phyloP scores from a whole-genome alignment of 208 protist genomes.

The Trypanosoma caninum region DNA sequence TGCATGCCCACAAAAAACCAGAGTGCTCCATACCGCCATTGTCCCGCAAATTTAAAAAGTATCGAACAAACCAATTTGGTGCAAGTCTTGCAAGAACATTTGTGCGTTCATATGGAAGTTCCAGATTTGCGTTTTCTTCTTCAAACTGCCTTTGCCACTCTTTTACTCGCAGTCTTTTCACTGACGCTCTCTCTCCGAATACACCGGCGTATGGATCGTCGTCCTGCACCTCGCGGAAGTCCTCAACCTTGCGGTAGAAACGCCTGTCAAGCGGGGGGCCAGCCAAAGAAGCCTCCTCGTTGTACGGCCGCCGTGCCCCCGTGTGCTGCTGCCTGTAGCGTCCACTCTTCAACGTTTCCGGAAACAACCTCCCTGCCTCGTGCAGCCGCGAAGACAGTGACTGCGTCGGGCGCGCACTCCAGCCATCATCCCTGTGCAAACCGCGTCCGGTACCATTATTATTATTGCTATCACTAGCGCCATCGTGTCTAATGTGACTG shows the following conservation, averaged over 20 bases:
- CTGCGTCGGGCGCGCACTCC: slow-evolving; percentile 33
- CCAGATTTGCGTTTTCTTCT: slow-evolving; percentile 72
- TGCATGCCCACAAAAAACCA: slow-evolving; percentile 31
- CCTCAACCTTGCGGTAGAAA: slow-evolving; percentile 49
- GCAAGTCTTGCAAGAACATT: slow-evolving; percentile 62
- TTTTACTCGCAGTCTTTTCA: slow-evolving; percentile 53
- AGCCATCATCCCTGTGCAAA: not conserved
- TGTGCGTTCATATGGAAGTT: slow-evolving; percentile 82
- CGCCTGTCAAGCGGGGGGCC: slow-evolving; percentile 38
- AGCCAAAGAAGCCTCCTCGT: slow-evolving; percentile 14
- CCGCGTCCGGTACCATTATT: not conserved
- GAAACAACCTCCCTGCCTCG: slow-evolving; percentile 60
- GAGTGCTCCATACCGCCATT: slow-evolving; percentile 59
- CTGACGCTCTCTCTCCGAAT: slow-evolving; percentile 58
- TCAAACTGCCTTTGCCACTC: slow-evolving; percentile 90
- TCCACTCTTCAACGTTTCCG: slow-evolving; percentile 73
- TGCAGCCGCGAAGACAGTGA: slow-evolving; percentile 35
- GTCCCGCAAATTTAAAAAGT: slow-evolving; percentile 80
- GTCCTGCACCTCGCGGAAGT: slow-evolving; percentile 80
- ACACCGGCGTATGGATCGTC: slow-evolving; percentile 65
- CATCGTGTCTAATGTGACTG: not conserved
- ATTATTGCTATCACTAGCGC: not conserved
- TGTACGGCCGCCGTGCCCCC: slow-evolving; percentile 50
- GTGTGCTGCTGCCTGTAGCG: slow-evolving; percentile 67
- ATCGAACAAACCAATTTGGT: slow-evolving; percentile 86